Base-by-base conservation (phyloP, 352 stramenopile species). In the Pythium inflatum region DNA sequence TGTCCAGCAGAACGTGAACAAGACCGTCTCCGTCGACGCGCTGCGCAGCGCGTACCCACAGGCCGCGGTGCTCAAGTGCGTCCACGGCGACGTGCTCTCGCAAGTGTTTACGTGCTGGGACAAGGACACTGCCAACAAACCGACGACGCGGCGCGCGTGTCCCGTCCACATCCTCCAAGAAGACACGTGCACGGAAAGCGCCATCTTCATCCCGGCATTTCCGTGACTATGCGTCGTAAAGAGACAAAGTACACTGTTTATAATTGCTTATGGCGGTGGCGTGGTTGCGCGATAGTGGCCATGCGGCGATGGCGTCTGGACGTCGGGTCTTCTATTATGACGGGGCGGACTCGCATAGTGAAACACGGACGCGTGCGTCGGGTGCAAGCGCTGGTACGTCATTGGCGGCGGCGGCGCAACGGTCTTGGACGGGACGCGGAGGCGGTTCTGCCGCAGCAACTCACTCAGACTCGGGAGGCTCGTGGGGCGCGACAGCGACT, bases 81-180 rank as follows among this genome's bases (percentile, higher is more conserved):
- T 78, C 33, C 71, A 76, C 18, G 78, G 78, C 41, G 53, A 76
- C 46, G 65, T 78, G 53, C 77, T 95, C 50, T 83, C 86, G 24
- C 82, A 95, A 68, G 84, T 94, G 49, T 92, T 89, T 59, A 92
- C 82, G n/a, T 95, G 88, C 74, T 92, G 84, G 82, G 60, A 81
- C 53, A 93, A 91, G 71, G 83, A 94, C 73, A 73, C 59, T 9
- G 50, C 74, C 28, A 83, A 85, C 48, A 55, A 75, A 25, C 86
- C 86, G 1, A 87, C 79, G n/a, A 57, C 61, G 24, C 83, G 81
- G n/a, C 62, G 76, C 31, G 69, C 75, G 30, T 95, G 88, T 55
- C 81, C 88, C 2, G 38, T 60, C 27, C 85, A 92, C 61, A 80
- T 92, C 53, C 75, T 91, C 51, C 70, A 77, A 27, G 85, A 93